Evolutionary conservation across 2,329 filamentous ascomycete species (phyloP), one percentile per base, ranked within the genome.

Genomic region (Pyrenochaeta sp.): DNA sequence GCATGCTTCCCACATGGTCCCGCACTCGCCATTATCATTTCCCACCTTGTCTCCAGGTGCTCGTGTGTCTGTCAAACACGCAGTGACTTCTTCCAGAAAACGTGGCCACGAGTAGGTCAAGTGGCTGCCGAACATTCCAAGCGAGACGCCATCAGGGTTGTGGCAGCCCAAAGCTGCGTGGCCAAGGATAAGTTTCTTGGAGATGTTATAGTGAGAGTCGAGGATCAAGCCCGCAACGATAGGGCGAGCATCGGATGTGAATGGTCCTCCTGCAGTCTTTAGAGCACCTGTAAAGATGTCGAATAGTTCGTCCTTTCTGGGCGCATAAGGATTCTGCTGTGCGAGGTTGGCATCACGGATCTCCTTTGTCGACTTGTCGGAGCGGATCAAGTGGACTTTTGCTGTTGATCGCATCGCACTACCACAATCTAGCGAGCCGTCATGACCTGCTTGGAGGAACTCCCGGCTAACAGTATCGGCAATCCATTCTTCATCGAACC

Each of bases 1-100:
- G 52, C 80, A 82, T 6, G 79, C 78, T 51, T 78, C 77, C 72
- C 78, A 79, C 67, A 81, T 76, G 15, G 74, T 76, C 1, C 55
- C 60, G 50, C 79, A 81, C 51, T 80, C 74, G 20, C 71, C 71
- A 41, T 79, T 60, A 31, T 60, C 53, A 15, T 61, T 61, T 2
- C 60, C 60, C 15, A 65, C 56, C 32, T 56, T 78, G 23, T 75
- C 68, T 0, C 78, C 80, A 0, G 78, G 74, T 0, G 60, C 18
- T 2, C 69, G 64, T 7, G 55, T 61, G 45, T 82, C 79, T 1
- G 59, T 64, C 18, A 73, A 54, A 48, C 69, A 73, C 18, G 51
- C 37, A 9, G 63, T 48, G 4, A 74, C 57, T 49, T 73, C 67
- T 54, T 71, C 67, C 4, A 69, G 42, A 48, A 67, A 69, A 27